Percentiles rank a stretch among this genome's conserved stretches.
Evolutionary conservation across 2,329 filamentous ascomycete species (phyloP).

Genomic region (Cladosporium halotolerans): DNA sequence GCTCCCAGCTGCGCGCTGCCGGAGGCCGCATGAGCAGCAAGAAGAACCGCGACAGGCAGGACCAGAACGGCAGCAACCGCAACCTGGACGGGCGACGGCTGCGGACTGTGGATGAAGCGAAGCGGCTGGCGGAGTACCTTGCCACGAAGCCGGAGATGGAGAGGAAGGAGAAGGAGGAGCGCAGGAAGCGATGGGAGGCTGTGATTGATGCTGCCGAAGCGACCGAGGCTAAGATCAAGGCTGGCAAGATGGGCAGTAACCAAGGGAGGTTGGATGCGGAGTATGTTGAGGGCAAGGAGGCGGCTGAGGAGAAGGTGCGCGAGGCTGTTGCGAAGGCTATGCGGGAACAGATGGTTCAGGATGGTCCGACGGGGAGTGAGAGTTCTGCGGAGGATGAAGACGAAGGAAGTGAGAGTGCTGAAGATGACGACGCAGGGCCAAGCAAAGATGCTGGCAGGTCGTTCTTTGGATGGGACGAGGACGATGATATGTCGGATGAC

Average conservation of each 20-base stretch:
- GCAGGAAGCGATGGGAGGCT: conserved; percentile 77
- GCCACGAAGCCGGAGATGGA: conserved; percentile 98
- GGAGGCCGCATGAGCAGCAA: conserved; percentile 97
- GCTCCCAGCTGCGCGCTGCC: conserved; percentile 90
- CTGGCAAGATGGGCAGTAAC: conserved; percentile 55
- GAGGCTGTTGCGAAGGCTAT: conserved; percentile 68
- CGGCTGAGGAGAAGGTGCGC: conserved; percentile 74
- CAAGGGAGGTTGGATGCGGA: conserved; percentile 68
- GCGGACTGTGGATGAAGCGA: conserved; percentile 89
- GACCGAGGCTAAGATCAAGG: conserved; percentile 74
- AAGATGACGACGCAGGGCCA: conserved; percentile 21
- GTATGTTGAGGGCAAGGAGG: conserved; percentile 94
- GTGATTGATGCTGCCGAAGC: conserved; percentile 80
- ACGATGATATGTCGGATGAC: conserved; percentile 43
- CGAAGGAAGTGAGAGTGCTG: conserved; percentile 24
- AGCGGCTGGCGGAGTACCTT: conserved; percentile 88
- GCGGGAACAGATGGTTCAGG: conserved; percentile 54
- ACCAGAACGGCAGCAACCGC: conserved; percentile 75
- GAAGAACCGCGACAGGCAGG: conserved; percentile 75
- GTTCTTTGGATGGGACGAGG: conserved; percentile 74
- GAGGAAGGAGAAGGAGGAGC: conserved; percentile 80
- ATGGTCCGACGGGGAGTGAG: conserved; percentile 34
- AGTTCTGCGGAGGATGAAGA: conserved; percentile 42
- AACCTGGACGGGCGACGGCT: conserved; percentile 88
- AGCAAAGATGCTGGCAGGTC: conserved; percentile 38